phyloP scores from a whole-genome alignment of 2,329 filamentous ascomycete species.

The Leptographium lundbergii region DNA sequence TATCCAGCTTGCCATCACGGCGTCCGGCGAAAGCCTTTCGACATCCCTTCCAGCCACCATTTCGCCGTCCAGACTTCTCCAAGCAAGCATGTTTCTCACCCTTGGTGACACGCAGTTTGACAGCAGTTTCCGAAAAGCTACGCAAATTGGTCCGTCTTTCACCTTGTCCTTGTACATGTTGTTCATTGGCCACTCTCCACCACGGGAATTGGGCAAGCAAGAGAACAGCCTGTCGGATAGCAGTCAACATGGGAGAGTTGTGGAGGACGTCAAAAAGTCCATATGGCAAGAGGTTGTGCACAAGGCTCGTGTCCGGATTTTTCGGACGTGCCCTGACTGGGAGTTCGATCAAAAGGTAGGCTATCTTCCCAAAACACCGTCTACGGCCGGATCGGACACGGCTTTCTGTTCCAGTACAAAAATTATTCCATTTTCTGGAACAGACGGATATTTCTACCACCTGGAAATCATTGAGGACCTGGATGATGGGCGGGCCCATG shows the following conservation, averaged over 20 bases:
- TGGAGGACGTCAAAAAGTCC: slow-evolving; percentile 42
- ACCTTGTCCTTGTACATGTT: slow-evolving; percentile 89
- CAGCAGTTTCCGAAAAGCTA: slow-evolving; percentile 45
- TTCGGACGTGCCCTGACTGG: slow-evolving; percentile 49
- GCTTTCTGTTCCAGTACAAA: not conserved
- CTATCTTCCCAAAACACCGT: slow-evolving; percentile 13
- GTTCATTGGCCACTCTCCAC: slow-evolving; percentile 59
- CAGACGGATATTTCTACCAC: slow-evolving; percentile 58
- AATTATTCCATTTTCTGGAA: slow-evolving; percentile 13
- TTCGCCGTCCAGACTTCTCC: slow-evolving; percentile 79
- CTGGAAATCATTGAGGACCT: slow-evolving; percentile 74
- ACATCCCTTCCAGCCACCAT: slow-evolving; percentile 69
- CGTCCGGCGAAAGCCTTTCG: slow-evolving; percentile 78
- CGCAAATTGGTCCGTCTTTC: slow-evolving; percentile 81
- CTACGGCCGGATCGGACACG: not conserved
- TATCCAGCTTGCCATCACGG: slow-evolving; percentile 86
- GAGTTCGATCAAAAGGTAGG: slow-evolving; percentile 28
- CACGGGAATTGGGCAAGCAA: not conserved
- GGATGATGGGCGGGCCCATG: slow-evolving; percentile 42
- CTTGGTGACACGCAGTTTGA: slow-evolving; percentile 77
- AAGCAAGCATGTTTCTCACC: slow-evolving; percentile 84
- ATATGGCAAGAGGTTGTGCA: slow-evolving; percentile 96
- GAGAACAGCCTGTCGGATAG: not conserved
- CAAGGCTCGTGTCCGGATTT: slow-evolving; percentile 74
- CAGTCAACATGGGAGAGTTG: slow-evolving; percentile 25